These are phyloP conservation scores for Wickerhamomyces strasburgensis DNA, from an alignment of 805 yeast species.

Conservation along the genomic window DNA sequence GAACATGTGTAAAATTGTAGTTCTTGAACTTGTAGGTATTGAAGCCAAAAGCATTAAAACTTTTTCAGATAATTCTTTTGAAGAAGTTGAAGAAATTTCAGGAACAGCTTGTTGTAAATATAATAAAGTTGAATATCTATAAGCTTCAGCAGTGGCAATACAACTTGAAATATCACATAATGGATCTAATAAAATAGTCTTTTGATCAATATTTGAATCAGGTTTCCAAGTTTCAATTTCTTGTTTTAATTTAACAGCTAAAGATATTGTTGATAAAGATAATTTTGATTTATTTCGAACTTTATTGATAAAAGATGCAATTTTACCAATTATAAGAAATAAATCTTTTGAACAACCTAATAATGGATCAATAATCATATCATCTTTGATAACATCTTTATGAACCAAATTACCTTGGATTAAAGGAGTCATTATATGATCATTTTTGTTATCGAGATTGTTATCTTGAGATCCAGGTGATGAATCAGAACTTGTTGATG, in stretches of 20 bases:
- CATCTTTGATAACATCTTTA: conserved; percentile 3
- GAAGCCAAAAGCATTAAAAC: conserved; percentile 56
- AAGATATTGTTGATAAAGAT: conserved; percentile 43
- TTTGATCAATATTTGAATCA: conserved; percentile 24
- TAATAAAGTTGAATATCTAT: conserved; percentile 52
- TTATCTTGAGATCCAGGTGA: conserved; percentile 1
- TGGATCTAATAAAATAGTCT: conserved; percentile 38
- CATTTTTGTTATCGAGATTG: background rate
- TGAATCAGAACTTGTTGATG: background rate
- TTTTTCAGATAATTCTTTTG: conserved; percentile 54
- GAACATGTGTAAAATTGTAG: conserved; percentile 56
- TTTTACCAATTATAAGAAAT: conserved; percentile 60
- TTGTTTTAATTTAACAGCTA: conserved; percentile 49
- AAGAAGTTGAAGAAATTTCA: conserved; percentile 51
- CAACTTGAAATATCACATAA: conserved; percentile 55
- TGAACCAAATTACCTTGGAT: conserved; percentile 5
- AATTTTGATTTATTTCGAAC: conserved; percentile 39
- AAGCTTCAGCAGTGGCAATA: conserved; percentile 67
- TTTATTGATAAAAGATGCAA: conserved; percentile 49
- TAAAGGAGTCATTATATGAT: conserved; percentile 6
- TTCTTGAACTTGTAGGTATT: conserved; percentile 53
- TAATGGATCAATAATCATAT: conserved; percentile 49
- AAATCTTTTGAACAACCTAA: conserved; percentile 63
- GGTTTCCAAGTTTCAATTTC: conserved; percentile 58
- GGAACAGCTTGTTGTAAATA: conserved; percentile 70